A percentile compares a stretch with the other conserved stretches of the same genome.
phyloP scores from a whole-genome alignment of 441 rosid species.

The Adansonia grandidieri region DNA sequence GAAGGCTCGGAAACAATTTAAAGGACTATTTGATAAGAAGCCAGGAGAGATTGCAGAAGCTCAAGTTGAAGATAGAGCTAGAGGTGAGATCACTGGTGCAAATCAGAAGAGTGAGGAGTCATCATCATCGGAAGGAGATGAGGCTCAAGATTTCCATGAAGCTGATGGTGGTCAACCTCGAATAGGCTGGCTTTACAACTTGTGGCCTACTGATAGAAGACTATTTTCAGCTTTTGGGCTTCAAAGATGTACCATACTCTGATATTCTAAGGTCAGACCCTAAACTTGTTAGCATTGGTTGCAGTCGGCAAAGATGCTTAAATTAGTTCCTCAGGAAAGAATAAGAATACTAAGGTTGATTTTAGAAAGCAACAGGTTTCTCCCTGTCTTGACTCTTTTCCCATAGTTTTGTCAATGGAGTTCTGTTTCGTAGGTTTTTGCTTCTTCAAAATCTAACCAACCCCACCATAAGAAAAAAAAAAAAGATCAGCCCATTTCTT shows the following conservation, averaged over 20 bases:
- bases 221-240: conserved; percentile 48
- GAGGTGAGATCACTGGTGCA: conserved; percentile 25
- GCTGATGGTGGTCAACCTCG: conserved; percentile 35
- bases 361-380: conserved; percentile 18
- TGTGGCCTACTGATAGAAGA: conserved; percentile 59
- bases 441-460: not conserved
- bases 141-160: conserved; percentile 36
- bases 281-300: not conserved
- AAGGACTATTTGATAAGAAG: conserved; percentile 89
- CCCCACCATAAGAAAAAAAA: not conserved
- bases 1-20: conserved; percentile 81
- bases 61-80: conserved; percentile 39
- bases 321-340: not conserved
- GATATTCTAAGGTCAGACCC: conserved; percentile 9
- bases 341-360: not conserved
- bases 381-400: not conserved
- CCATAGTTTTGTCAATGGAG: conserved; percentile 4
- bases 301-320: not conserved
- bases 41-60: conserved; percentile 73
- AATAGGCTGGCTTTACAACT: conserved; percentile 45
- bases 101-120: conserved; percentile 11
- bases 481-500: not conserved
- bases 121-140: conserved; percentile 29
- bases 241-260: conserved; percentile 55
- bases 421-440: not conserved